phyloP scores from a whole-genome alignment of 2,329 filamentous ascomycete species.

The Penicillium hordei region DNA sequence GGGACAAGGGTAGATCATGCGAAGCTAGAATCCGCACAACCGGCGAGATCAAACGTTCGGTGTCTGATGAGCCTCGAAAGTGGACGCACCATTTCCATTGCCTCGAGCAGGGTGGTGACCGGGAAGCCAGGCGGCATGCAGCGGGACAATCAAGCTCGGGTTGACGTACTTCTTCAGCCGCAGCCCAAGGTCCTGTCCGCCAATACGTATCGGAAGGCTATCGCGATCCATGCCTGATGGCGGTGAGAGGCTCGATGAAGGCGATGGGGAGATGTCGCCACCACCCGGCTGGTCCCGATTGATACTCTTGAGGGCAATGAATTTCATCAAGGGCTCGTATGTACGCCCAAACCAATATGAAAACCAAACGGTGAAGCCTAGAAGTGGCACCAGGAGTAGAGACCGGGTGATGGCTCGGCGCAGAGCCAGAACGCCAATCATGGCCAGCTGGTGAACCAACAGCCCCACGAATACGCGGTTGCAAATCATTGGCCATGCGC shows the following conservation, averaged over 20 bases:
- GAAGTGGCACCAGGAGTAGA: slow-evolving; percentile 70
- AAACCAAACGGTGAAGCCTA: slow-evolving; percentile 84
- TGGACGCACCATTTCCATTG: slow-evolving; percentile 23
- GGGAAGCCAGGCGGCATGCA: slow-evolving; percentile 48
- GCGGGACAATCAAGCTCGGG: slow-evolving; percentile 46
- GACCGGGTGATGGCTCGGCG: slow-evolving; percentile 71
- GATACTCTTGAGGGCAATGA: slow-evolving; percentile 88
- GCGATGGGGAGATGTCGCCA: slow-evolving; percentile 37
- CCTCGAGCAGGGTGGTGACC: slow-evolving; percentile 22
- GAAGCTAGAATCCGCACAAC: neutral
- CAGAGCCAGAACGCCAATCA: slow-evolving; percentile 80
- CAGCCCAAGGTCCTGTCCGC: slow-evolving; percentile 41
- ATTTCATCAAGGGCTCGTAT: slow-evolving; percentile 85
- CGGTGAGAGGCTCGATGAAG: slow-evolving; percentile 41
- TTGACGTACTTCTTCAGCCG: slow-evolving; percentile 49
- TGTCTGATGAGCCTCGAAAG: slow-evolving; percentile 18
- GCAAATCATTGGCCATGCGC: slow-evolving; percentile 95
- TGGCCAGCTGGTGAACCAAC: slow-evolving; percentile 84
- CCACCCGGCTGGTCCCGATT: slow-evolving; percentile 59
- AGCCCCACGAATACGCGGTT: slow-evolving; percentile 84
- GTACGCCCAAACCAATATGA: slow-evolving; percentile 75
- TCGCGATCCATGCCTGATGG: slow-evolving; percentile 47
- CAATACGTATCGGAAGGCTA: slow-evolving; percentile 42
- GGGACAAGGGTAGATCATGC: neutral
- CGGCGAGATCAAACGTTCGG: slow-evolving; percentile 10